A percentile compares a stretch with the other conserved stretches of the same genome.
These are phyloP conservation scores for Fusarium xylarioides DNA, from an alignment of 2,329 filamentous ascomycete genomes.

Conservation along the genomic window DNA sequence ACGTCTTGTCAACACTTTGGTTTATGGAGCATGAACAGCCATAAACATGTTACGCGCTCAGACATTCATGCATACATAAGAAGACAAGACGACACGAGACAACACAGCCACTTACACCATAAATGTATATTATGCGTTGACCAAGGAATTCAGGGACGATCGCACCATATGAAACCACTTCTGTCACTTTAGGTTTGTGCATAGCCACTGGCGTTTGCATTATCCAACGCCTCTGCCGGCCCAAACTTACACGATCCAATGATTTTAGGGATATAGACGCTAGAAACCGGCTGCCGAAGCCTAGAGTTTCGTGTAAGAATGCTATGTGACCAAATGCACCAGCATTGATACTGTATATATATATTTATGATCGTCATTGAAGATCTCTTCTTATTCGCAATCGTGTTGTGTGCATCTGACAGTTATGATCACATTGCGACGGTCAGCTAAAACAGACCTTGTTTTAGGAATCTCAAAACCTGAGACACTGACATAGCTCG, in stretches of 20 bases:
- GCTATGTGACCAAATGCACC: not conserved
- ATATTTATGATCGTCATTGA: not conserved
- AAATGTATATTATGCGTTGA: not conserved
- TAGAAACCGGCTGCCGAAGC: constrained; percentile 6
- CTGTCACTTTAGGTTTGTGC: not conserved
- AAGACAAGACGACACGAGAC: not conserved
- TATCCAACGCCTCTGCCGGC: not conserved
- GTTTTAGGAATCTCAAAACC: not conserved
- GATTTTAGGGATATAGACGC: not conserved
- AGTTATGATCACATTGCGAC: constrained; percentile 1
- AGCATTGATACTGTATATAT: not conserved
- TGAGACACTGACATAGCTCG: constrained; percentile 15
- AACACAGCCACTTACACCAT: not conserved
- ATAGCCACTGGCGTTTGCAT: not conserved
- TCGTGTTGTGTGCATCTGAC: constrained; percentile 1
- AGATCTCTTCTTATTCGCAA: constrained; percentile 11
- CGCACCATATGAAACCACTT: constrained; percentile 1
- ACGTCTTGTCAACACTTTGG: not conserved
- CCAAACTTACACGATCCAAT: constrained; percentile 3
- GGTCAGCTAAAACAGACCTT: not conserved
- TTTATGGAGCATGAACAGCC: not conserved
- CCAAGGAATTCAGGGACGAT: not conserved
- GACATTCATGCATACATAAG: not conserved
- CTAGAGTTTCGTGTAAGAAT: constrained; percentile 8
- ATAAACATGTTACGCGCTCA: not conserved